Conservation (phyloP, 2,329 filamentous ascomycete genomes). For the Clarireedia homoeocarpa region DNA sequence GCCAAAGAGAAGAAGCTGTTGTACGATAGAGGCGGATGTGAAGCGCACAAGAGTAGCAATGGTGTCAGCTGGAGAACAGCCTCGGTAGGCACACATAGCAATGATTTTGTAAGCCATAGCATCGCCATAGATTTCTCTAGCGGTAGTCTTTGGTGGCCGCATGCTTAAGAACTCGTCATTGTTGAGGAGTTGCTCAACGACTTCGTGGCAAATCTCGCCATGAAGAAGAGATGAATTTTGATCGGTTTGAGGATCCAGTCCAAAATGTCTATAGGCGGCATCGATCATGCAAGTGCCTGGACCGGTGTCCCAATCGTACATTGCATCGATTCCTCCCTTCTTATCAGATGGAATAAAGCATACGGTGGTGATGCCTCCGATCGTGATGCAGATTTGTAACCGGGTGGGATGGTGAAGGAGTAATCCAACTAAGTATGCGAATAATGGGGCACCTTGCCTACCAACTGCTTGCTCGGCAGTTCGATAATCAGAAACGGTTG, state of each 20-base stretch:
- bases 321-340: slow-evolving; percentile 28
- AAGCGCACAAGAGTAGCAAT: slow-evolving; percentile 28
- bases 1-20: slow-evolving; percentile 27
- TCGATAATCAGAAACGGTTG: slow-evolving; percentile 29
- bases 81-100: slow-evolving; percentile 21
- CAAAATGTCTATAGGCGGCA: slow-evolving; percentile 25
- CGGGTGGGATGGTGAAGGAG: slow-evolving; percentile 27
- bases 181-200: slow-evolving; percentile 25
- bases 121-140: slow-evolving; percentile 28
- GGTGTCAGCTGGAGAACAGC: slow-evolving; percentile 24
- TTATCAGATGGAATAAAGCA: slow-evolving; percentile 27
- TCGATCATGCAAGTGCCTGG: slow-evolving; percentile 28
- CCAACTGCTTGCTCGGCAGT: slow-evolving; percentile 30
- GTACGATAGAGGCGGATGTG: slow-evolving; percentile 27
- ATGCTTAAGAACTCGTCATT: slow-evolving; percentile 23
- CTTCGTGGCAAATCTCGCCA: slow-evolving; percentile 27
- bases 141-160: slow-evolving; percentile 28
- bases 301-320: slow-evolving; percentile 30
- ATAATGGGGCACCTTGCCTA: slow-evolving; percentile 27
- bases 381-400: slow-evolving; percentile 28
- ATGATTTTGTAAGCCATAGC: slow-evolving; percentile 25
- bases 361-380: slow-evolving; percentile 27
- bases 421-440: slow-evolving; percentile 27
- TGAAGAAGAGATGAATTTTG: slow-evolving; percentile 18
- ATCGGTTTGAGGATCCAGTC: slow-evolving; percentile 24